phyloP scores from a whole-genome alignment of 2,329 filamentous ascomycete species.

The Curvularia lunata region DNA sequence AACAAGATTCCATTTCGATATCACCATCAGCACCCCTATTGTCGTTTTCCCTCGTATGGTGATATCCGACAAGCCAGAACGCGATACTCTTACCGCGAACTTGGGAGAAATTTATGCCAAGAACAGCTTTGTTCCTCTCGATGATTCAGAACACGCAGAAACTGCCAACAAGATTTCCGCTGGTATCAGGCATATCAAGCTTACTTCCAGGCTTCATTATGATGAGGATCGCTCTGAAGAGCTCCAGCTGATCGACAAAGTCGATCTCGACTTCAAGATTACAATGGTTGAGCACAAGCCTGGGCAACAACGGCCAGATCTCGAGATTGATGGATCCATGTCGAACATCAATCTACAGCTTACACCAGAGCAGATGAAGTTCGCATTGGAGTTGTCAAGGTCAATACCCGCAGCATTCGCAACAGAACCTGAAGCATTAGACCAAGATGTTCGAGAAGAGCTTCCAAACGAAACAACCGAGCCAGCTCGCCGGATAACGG shows the following conservation, averaged over 20 bases:
- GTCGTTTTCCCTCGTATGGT: slow-evolving; percentile 88
- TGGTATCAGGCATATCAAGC: slow-evolving; percentile 87
- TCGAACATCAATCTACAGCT: slow-evolving; percentile 90
- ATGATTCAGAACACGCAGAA: slow-evolving; percentile 74
- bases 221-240: slow-evolving; percentile 75
- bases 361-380: slow-evolving; percentile 89
- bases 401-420: slow-evolving; percentile 89
- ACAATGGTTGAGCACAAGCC: slow-evolving; percentile 86
- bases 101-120: slow-evolving; percentile 96
- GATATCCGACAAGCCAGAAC: slow-evolving; percentile 69
- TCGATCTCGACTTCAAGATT: slow-evolving; percentile 91
- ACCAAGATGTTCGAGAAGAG: slow-evolving; percentile 76
- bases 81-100: slow-evolving; percentile 89
- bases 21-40: slow-evolving; percentile 93
- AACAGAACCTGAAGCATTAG: slow-evolving; percentile 69
- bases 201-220: slow-evolving; percentile 91
- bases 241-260: slow-evolving; percentile 94
- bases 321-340: slow-evolving; percentile 89
- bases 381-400: slow-evolving; percentile 83
- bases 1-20: slow-evolving; percentile 90
- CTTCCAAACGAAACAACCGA: slow-evolving; percentile 65
- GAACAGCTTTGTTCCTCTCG: slow-evolving; percentile 86
- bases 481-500: slow-evolving; percentile 54
- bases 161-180: slow-evolving; percentile 89
- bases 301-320: slow-evolving; percentile 80